These are phyloP conservation scores for Penicillium flavigenum DNA, from an alignment of 495 filamentous ascomycete species.

Conservation along the genomic window DNA sequence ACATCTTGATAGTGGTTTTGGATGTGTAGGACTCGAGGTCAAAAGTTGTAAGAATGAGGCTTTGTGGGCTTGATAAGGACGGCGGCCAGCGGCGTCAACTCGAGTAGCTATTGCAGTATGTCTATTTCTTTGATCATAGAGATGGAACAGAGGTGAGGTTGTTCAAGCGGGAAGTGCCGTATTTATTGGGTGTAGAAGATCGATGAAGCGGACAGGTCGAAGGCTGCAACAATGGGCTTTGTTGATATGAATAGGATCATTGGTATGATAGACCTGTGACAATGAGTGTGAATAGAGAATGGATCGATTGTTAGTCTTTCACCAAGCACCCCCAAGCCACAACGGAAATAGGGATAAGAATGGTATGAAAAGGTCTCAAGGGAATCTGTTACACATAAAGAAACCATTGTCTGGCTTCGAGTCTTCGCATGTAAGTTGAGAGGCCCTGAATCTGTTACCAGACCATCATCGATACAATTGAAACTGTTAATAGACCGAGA, in stretches of 20 bases:
- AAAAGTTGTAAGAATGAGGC: background rate
- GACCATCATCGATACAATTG: conserved; percentile 18
- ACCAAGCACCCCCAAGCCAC: conserved; percentile 1
- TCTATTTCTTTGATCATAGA: background rate
- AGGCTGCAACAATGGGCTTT: conserved; percentile 9
- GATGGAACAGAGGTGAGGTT: background rate
- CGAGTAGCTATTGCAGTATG: conserved; percentile 2
- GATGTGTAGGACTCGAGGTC: background rate
- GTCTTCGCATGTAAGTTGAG: conserved; percentile 19
- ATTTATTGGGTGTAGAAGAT: conserved; percentile 7
- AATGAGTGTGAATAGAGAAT: conserved; percentile 6
- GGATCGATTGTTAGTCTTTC: background rate
- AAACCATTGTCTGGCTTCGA: background rate
- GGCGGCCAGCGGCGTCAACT: background rate
- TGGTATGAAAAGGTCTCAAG: background rate
- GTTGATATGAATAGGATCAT: background rate
- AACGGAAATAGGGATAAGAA: conserved; percentile 8
- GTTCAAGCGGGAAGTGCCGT: background rate
- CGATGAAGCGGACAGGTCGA: background rate
- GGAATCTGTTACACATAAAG: conserved; percentile 23
- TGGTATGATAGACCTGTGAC: background rate
- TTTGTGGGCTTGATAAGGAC: conserved; percentile 1
- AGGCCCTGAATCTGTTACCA: conserved; percentile 6
- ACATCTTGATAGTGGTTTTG: conserved; percentile 13
- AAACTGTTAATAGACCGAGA: conserved; percentile 11